Conservation (phyloP, 805 yeast species). For the Ogataea kodamae region DNA sequence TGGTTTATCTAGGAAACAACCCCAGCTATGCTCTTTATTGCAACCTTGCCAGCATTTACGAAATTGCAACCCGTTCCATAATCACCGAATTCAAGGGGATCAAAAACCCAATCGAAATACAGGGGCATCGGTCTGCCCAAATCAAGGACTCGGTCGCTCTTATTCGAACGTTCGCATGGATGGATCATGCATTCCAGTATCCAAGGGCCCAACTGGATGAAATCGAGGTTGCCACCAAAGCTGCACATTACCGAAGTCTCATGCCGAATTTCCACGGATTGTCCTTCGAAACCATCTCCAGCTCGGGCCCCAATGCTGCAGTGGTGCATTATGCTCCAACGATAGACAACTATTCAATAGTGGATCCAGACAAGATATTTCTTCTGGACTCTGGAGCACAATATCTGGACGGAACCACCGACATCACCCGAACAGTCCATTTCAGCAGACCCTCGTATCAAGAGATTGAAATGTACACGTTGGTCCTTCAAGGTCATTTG, state of each 20-base stretch:
- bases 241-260: slow-evolving; percentile 43
- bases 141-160: slow-evolving; percentile 79
- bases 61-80: slow-evolving; percentile 25
- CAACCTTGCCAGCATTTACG: slow-evolving; percentile 25
- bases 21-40: slow-evolving; percentile 30
- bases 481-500: slow-evolving; percentile 88
- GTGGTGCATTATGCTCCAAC: slow-evolving; percentile 75
- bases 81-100: slow-evolving; percentile 65
- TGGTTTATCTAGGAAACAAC: slow-evolving; percentile 23
- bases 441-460: slow-evolving; percentile 56
- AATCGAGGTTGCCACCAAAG: slow-evolving; percentile 52
- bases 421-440: slow-evolving; percentile 85
- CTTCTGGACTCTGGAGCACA: slow-evolving; percentile 91
- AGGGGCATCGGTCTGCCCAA: slow-evolving; percentile 74
- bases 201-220: slow-evolving; percentile 46
- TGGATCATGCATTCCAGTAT: slow-evolving; percentile 48
- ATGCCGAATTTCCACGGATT: slow-evolving; percentile 54
- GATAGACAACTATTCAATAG: slow-evolving; percentile 49
- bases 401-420: slow-evolving; percentile 91
- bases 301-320: slow-evolving; percentile 73
- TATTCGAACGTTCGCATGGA: slow-evolving; percentile 76
- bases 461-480: slow-evolving; percentile 66
- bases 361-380: slow-evolving; percentile 67
- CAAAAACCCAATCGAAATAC: slow-evolving; percentile 70
- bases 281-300: slow-evolving; percentile 73